phyloP scores from a whole-genome alignment of 768 basidiomycete species.

The Leccinum variicolor region DNA sequence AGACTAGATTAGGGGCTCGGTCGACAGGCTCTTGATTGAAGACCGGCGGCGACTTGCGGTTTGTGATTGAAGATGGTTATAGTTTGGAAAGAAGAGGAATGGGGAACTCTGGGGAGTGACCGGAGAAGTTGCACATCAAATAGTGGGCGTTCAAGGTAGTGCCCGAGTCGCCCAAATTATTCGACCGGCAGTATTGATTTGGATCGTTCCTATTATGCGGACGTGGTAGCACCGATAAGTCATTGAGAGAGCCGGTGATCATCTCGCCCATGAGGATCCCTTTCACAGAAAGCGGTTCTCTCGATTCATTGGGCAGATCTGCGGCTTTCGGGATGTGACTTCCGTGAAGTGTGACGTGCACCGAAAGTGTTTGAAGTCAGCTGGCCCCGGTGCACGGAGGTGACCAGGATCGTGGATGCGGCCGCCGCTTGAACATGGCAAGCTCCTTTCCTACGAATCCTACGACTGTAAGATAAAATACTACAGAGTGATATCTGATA shows the following conservation, averaged over 20 bases:
- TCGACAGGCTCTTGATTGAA: conserved; percentile 12
- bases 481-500: background rate
- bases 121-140: background rate
- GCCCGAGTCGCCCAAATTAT: background rate
- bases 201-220: background rate
- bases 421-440: background rate
- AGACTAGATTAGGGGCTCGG: background rate
- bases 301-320: background rate
- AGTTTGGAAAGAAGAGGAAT: background rate
- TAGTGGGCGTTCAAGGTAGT: background rate
- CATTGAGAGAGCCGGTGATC: background rate
- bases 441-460: background rate
- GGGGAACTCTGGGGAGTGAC: background rate
- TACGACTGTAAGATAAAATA: too few relatives aligned
- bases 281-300: too few relatives aligned
- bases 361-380: too few relatives aligned
- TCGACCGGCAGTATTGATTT: background rate
- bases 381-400: too few relatives aligned
- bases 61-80: background rate
- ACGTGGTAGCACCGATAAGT: background rate
- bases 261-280: background rate
- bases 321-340: too few relatives aligned
- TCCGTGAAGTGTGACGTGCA: too few relatives aligned
- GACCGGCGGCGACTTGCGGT: background rate
- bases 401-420: background rate